These are phyloP conservation scores for Blastocystis sp. DNA, from an alignment of 352 stramenopile genomes.

Conservation along the genomic window DNA sequence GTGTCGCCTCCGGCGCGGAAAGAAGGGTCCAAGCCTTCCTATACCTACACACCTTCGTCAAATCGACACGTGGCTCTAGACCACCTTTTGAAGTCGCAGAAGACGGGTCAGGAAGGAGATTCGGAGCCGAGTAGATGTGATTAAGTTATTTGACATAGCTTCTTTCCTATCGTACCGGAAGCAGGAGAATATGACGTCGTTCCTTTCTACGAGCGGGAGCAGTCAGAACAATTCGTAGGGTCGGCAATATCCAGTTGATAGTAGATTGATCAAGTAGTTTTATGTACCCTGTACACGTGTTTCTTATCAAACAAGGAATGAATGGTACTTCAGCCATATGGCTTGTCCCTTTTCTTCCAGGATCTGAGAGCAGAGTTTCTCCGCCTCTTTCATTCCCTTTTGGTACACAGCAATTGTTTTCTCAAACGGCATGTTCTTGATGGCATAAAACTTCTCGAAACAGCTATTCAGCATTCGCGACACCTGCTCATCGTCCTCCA, in stretches of 20 bases:
- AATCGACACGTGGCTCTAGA: conserved; percentile 4
- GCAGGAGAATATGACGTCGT: conserved; percentile 14
- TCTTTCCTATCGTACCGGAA: conserved; percentile 39
- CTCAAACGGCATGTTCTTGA: conserved; percentile 49
- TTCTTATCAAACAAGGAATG: conserved; percentile 21
- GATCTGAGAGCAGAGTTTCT: conserved; percentile 12
- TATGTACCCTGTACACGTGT: background rate
- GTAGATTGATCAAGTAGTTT: background rate
- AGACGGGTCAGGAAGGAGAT: background rate
- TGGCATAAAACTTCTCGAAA: conserved; percentile 52
- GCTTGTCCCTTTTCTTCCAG: conserved; percentile 35
- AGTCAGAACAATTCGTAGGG: background rate
- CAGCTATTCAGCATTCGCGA: conserved; percentile 48
- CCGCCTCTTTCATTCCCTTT: conserved; percentile 43
- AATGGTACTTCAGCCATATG: conserved; percentile 42
- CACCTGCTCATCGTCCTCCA: conserved; percentile 17
- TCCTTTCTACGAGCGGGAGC: background rate
- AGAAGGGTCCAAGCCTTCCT: background rate
- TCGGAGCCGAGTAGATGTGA: background rate
- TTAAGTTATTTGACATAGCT: background rate
- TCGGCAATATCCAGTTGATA: background rate
- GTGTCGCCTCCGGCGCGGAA: background rate
- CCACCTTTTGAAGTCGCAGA: background rate
- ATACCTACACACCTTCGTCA: conserved; percentile 39
- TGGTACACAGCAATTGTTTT: conserved; percentile 37